Base-by-base conservation (phyloP, 1,284 basidiomycete species). In the Apiotrichum porosum region DNA sequence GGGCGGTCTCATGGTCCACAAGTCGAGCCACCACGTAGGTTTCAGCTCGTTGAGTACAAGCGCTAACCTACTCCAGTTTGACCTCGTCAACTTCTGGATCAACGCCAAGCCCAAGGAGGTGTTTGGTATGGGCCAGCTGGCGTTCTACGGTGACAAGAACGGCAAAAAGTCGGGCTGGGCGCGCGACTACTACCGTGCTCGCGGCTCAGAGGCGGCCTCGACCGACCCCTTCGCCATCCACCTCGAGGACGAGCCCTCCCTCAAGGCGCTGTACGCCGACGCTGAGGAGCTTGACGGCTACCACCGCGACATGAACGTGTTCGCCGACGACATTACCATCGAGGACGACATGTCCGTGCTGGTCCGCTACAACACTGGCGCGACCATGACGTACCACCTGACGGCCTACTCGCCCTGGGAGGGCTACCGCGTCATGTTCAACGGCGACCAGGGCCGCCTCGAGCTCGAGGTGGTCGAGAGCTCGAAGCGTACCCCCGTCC, bases 281-380 rank as follows among this genome's bases (percentile, higher is more conserved):
- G 62, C 66, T 13, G 69, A 67, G 71, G 77, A 66, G 23, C 74
- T 77, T 35, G 79, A 78, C 69, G 75, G 77, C 41, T 77, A 75
- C 49, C 66, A 69, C 47, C 55, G 70, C 14, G 71, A 72, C 50
- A 69, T 69, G 65, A 71, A 71, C 49, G 78, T 79, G 10, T 80
- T 80, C 52, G 77, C 77, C 3, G 71, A 76, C 28, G 76, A 73
- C 22, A 79, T 81, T 49, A 76, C 74, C 3, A 80, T 81, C 51
- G 79, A 81, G 62, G 79, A 81, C 58, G 79, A 80, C 57, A 80
- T 80, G 77, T 68, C 74, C 42, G 71, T 80, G 4, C 67, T 81
- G 38, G 78, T 80, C 14, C 72, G 75, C 37, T 80, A 79, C 61
- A 71, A 75, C 49, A 75, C 70, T 6, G 78, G 77, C 10, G 76